Evolutionary conservation across 1,139 yeast genomes (phyloP).

Genomic region (Geotrichum fermentans): DNA sequence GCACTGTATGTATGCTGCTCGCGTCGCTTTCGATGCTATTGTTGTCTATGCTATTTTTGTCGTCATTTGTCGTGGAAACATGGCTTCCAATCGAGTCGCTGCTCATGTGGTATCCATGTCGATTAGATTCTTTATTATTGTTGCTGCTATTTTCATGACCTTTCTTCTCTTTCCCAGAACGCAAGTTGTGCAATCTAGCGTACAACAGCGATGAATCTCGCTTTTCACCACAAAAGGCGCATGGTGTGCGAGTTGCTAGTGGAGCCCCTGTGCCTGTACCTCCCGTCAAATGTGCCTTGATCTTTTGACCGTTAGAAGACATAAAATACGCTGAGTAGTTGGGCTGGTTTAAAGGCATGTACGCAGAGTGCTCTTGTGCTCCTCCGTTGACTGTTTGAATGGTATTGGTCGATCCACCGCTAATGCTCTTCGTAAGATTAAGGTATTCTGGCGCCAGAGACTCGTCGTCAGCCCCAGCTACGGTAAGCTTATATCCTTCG

Average conservation of each 20-base stretch:
- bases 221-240: constrained; percentile 77
- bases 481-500: constrained; percentile 42
- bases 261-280: constrained; percentile 47
- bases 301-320: constrained; percentile 4
- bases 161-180: constrained; percentile 32
- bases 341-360: constrained; percentile 4
- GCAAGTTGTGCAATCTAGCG: constrained; percentile 69
- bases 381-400: background rate
- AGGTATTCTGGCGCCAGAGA: constrained; percentile 13
- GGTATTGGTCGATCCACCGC: constrained; percentile 3
- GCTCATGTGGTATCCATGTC: constrained; percentile 7
- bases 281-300: constrained; percentile 6
- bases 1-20: background rate
- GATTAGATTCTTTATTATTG: background rate
- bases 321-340: background rate
- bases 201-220: constrained; percentile 67
- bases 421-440: constrained; percentile 1
- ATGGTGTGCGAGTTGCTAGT: constrained; percentile 67
- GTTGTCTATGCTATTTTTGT: constrained; percentile 3
- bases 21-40: constrained; percentile 12
- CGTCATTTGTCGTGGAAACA: constrained; percentile 1
- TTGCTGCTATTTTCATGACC: background rate
- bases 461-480: constrained; percentile 17
- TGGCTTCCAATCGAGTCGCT: constrained; percentile 5
- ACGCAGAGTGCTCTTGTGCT: background rate